Base-by-base conservation (phyloP, 2,329 filamentous ascomycete genomes). In the Colletotrichum sidae region DNA sequence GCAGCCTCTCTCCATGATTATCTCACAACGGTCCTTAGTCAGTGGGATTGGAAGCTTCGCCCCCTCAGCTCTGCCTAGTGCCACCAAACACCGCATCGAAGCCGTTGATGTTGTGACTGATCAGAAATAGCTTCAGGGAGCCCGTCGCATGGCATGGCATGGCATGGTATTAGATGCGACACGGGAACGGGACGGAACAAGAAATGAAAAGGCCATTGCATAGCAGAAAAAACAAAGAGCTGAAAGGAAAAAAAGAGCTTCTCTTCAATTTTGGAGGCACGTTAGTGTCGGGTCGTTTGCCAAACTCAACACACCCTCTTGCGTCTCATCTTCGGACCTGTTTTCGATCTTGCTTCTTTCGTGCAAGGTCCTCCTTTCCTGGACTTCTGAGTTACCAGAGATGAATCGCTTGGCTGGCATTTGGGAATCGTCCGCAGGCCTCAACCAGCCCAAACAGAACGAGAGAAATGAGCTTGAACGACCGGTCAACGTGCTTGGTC, bases 341-440 rank as follows among this genome's bases (percentile, higher is more conserved):
- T 25, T 25, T 25, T 25, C 25, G 25, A 25, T 25, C 44, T 65
- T 65, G 50, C 61, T 65, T 65, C 56, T 65, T 64, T 41, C 34
- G 49, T 54, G 34, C 61, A 65, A 60, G 61, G 55, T 56, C 33
- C n/a, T 60, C 55, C 61, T 56, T 15, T 45, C 50, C 35, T 54
- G n/a, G 55, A 13, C 34, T 50, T 65, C 55, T 45, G 56, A 25
- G 4, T 25, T 4, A 35, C 55, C 55, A 60, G 50, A 47, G 11
- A 52, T 60, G 42, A 44, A 35, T 38, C 42, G 47, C 38, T 50
- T 37, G 44, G 53, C 44, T 51, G 49, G 34, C 56, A 50, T 38
- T 34, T 41, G 44, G 41, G 61, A 13, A 35, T 37, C 42, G 50
- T 17, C 37, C 13, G 35, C 49, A 54, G 54, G 54, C 33, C 35